A percentile compares a stretch with the other conserved stretches of the same genome.
Conservation (phyloP, 2,329 filamentous ascomycete genomes). For the Pseudocercospora fijiensis region DNA sequence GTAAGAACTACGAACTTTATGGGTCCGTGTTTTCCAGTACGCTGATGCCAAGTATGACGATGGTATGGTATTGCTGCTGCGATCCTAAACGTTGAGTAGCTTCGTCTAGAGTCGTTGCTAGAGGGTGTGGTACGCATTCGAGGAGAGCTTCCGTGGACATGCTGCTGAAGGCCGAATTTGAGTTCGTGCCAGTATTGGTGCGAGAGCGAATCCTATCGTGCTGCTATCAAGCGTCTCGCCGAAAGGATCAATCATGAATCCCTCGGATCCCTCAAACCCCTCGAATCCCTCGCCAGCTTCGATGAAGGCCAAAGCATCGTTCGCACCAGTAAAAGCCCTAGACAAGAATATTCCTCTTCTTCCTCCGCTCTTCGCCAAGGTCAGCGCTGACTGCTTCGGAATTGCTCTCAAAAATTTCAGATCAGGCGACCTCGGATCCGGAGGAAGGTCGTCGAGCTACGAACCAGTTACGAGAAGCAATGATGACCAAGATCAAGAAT, state of each 20-base stretch:
- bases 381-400: background rate
- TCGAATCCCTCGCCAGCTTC: background rate
- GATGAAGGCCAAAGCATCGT: background rate
- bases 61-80: background rate
- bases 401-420: background rate
- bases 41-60: background rate
- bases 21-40: background rate
- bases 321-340: no score
- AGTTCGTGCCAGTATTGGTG: no score
- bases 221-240: no score
- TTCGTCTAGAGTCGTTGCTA: no score
- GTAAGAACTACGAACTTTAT: background rate
- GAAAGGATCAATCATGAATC: background rate
- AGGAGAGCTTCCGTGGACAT: no score
- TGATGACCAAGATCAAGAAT: background rate
- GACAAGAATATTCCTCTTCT: no score
- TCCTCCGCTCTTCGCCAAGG: no score
- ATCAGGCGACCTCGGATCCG: background rate
- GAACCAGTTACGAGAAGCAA: background rate
- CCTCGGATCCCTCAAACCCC: background rate
- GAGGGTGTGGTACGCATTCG: no score
- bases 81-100: no score
- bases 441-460: background rate
- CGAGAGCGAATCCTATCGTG: no score
- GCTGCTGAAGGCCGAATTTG: no score